These are phyloP conservation scores for Alternaria infectoria DNA, from an alignment of 2,329 filamentous ascomycete species.

Conservation along the genomic window DNA sequence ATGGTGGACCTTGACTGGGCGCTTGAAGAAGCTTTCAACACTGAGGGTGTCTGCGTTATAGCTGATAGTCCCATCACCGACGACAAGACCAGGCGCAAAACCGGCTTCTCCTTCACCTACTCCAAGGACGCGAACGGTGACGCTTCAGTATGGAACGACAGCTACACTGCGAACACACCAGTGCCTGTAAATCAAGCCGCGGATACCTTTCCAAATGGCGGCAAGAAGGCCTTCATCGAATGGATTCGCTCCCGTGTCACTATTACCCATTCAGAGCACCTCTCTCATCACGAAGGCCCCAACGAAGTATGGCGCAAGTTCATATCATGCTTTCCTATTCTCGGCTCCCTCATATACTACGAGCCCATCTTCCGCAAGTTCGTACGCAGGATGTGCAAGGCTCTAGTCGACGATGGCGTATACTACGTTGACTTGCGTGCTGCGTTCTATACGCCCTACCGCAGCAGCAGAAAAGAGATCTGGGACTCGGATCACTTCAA, in stretches of 20 bases:
- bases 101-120: conserved; percentile 64
- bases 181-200: conserved; percentile 69
- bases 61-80: conserved; percentile 65
- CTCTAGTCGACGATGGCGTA: conserved; percentile 80
- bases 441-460: conserved; percentile 75
- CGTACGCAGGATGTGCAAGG: conserved; percentile 71
- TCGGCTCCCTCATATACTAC: conserved; percentile 80
- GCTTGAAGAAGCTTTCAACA: conserved; percentile 72
- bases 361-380: conserved; percentile 87
- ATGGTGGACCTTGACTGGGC: conserved; percentile 89
- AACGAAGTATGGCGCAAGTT: conserved; percentile 89
- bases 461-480: conserved; percentile 66
- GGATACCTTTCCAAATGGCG: conserved; percentile 75
- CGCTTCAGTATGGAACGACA: conserved; percentile 68
- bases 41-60: conserved; percentile 75
- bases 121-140: conserved; percentile 50
- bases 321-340: conserved; percentile 72
- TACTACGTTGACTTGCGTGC: conserved; percentile 83
- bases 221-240: conserved; percentile 71
- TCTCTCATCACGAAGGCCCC: conserved; percentile 81
- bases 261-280: conserved; percentile 73
- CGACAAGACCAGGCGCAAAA: conserved; percentile 60
- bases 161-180: conserved; percentile 66
- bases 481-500: conserved; percentile 71
- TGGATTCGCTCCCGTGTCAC: conserved; percentile 79